Evolutionary conservation across 345 rosid genomes (phyloP), one percentile per base, ranked within the genome.

Genomic region (Salix viminalis): DNA sequence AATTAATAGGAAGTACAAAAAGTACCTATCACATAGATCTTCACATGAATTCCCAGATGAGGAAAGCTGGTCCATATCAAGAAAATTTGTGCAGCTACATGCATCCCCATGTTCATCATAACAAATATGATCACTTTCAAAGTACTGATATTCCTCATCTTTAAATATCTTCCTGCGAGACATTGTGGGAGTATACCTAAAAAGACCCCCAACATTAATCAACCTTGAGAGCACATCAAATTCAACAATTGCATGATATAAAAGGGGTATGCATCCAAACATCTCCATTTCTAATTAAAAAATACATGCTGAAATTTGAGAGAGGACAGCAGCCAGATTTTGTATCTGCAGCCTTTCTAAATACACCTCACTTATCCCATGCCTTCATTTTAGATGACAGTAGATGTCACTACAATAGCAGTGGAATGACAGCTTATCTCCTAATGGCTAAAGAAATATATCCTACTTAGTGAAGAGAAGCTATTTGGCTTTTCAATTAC

Each of bases 41-140:
- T 93, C 97, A 13, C 89, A 88, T 12, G 97, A 91, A 87, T 91
- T 91, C 75, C 91, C 99, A 11, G 99, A 91, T 70, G 99, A 93
- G 80, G 98, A 96, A 69, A 88, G 84, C 94, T 94, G 89, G n/a
- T 90, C 99, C 80, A 88, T 72, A 80, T 91, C 96, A 58, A 89
- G 80, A 76, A 95, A 93, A 82, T 86, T 79, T 68, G 91, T 82
- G 79, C 89, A 89, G 81, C 84, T 87, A 79, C 90, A 90, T 50
- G 81, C 87, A 3, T 86, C 91, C 13, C 84, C 96, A 66, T 85
- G 80, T 71, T 81, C 89, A 42, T 86, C 85, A 77, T 67, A 75
- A 78, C 87, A 91, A 21, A 84, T 78, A 75, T 77, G 84, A 82
- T 87, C 86, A 14, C 81, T 81, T 69, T 85, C 94, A 18, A 79